Conservation (phyloP, 2,329 filamentous ascomycete genomes). For the Laburnicola sp. region DNA sequence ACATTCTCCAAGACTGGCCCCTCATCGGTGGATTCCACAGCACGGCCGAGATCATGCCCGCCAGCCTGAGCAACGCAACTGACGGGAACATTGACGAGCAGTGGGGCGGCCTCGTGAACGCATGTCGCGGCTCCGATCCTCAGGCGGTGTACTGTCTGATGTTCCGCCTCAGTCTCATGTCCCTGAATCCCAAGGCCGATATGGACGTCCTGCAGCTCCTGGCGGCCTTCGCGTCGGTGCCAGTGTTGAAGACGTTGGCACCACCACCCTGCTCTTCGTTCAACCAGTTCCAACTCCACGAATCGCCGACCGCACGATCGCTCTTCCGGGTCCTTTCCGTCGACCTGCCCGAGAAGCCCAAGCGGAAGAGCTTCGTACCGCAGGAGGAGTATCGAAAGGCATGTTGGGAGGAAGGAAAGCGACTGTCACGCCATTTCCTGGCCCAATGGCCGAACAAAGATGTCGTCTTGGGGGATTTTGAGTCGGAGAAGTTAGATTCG, state of each 20-base stretch:
- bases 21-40: conserved; percentile 22
- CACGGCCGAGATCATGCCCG: neutral
- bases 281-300: conserved; percentile 39
- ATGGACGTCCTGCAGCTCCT: conserved; percentile 40
- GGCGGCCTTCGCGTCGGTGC: conserved; percentile 48
- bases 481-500: conserved; percentile 44
- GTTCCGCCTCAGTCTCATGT: conserved; percentile 50
- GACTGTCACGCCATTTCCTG: conserved; percentile 45
- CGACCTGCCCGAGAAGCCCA: conserved; percentile 13
- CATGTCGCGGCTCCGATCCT: conserved; percentile 32
- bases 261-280: conserved; percentile 38
- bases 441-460: conserved; percentile 41
- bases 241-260: conserved; percentile 42
- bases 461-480: conserved; percentile 35
- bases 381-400: conserved; percentile 21
- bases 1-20: conserved; percentile 16
- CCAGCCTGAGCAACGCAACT: conserved; percentile 26
- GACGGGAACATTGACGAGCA: conserved; percentile 37
- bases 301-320: conserved; percentile 38
- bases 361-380: neutral
- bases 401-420: conserved; percentile 38
- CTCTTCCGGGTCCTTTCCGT: conserved; percentile 36
- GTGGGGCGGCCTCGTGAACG: conserved; percentile 49
- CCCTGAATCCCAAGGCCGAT: conserved; percentile 44
- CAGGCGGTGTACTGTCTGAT: conserved; percentile 43